Base-by-base conservation (phyloP, 2,329 filamentous ascomycete species). In the Aspergillus ochraceoroseus region DNA sequence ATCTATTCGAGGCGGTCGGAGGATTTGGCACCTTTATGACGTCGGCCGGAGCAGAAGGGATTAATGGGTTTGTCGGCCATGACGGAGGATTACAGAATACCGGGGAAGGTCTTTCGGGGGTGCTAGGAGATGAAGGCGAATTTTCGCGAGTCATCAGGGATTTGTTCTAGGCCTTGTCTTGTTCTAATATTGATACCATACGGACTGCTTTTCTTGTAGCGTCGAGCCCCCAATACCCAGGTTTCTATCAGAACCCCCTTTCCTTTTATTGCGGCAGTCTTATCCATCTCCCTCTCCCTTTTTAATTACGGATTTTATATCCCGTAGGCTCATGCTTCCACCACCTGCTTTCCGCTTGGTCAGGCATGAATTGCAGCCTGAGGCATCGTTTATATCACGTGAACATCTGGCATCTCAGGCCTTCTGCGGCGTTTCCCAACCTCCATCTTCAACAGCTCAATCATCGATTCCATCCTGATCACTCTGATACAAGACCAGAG, bases 1-100 rank as follows among this genome's bases (percentile, higher is more conserved):
- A 72, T 46, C 55, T 82, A 31, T 83, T 83, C 43, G 79, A 83
- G 53, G 76, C 78, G 25, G 77, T 78, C 3, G 79, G 78, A 0
- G 74, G 72, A 0, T 74, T 72, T 47, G 60, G 62, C 12, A 65
- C 61, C 23, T 67, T 69, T 48, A 55, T 68, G 39, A 52, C 59
- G 11, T 46, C 53, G 12, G 47, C 51, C 26, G 47, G 56, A 17
- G 35, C 66, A 28, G 64, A 67, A 22, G 59, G 61, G 3, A 58
- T 68, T 7, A 61, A 61, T 50, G 62, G 62, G 4, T 68, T 66
- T 49, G 61, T 63, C 17, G 57, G 55, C 2, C 46, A 57, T 7
- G 58, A 66, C 33, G 62, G 64, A 7, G 65, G 66, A 18, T 53
- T 67, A 9, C 57, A 58, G 18, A 68, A 67, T 47, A 67, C 67